Conservation (phyloP, 805 yeast genomes). For the Spathaspora passalidarum region DNA sequence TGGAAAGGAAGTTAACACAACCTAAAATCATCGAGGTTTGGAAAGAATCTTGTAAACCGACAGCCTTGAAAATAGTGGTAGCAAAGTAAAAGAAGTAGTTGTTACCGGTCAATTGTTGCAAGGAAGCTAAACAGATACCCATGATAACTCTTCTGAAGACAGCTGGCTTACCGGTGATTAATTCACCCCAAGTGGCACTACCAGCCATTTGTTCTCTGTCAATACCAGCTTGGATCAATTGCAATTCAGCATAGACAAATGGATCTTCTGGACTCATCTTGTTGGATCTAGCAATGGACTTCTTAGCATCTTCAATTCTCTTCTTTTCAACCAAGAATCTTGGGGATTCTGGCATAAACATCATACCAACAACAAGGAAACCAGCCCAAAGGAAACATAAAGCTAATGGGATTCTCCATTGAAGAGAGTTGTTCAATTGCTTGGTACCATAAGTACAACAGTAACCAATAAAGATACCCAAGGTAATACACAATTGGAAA, state of each 20-base stretch:
- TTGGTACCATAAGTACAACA: slow-evolving; percentile 65
- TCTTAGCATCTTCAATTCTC: slow-evolving; percentile 51
- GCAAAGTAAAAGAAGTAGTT: slow-evolving; percentile 64
- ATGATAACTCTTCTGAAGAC: slow-evolving; percentile 52
- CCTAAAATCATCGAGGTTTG: slow-evolving; percentile 55
- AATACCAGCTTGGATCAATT: slow-evolving; percentile 55
- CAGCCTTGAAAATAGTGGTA: slow-evolving; percentile 51
- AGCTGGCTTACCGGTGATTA: slow-evolving; percentile 62
- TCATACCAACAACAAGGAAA: slow-evolving; percentile 48
- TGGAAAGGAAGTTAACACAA: slow-evolving; percentile 51
- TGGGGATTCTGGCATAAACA: slow-evolving; percentile 69
- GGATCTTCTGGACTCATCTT: slow-evolving; percentile 52
- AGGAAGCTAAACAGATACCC: slow-evolving; percentile 57
- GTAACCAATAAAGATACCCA: slow-evolving; percentile 71
- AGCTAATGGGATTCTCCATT: slow-evolving; percentile 69
- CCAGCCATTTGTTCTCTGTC: slow-evolving; percentile 63
- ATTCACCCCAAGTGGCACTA: slow-evolving; percentile 61
- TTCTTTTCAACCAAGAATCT: slow-evolving; percentile 54
- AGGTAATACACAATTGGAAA: slow-evolving; percentile 67
- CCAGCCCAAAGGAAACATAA: slow-evolving; percentile 53
- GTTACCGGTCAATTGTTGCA: slow-evolving; percentile 61
- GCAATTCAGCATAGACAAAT: slow-evolving; percentile 52
- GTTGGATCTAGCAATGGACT: slow-evolving; percentile 56
- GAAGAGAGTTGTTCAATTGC: slow-evolving; percentile 42
- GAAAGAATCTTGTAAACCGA: slow-evolving; percentile 53